phyloP scores from a whole-genome alignment of 2,329 filamentous ascomycete species.

The Colletotrichum horii region DNA sequence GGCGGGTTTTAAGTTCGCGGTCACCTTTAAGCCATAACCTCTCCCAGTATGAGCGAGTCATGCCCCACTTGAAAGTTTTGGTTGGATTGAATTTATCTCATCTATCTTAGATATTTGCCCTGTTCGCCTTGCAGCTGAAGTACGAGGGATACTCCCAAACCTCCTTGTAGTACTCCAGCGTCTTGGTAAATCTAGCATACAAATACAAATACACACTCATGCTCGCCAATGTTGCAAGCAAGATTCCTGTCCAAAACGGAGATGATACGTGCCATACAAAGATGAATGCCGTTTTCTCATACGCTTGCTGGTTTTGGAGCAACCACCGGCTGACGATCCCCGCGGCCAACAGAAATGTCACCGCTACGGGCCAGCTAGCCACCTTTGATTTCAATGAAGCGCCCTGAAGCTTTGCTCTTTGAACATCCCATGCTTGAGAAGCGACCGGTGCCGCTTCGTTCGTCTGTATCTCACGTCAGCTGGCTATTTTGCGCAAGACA shows the following conservation, averaged over 20 bases:
- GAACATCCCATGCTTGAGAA: background rate
- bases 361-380: background rate
- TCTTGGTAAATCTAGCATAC: background rate
- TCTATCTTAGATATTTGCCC: background rate
- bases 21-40: background rate
- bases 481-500: too few relatives aligned
- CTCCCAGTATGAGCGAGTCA: background rate
- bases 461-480: background rate
- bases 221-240: background rate
- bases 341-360: background rate
- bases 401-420: background rate
- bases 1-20: background rate
- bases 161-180: conserved; percentile 1
- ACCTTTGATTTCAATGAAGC: too few relatives aligned
- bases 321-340: background rate
- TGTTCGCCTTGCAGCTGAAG: background rate
- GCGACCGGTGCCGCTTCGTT: background rate
- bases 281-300: background rate
- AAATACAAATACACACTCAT: background rate
- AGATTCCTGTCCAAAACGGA: background rate
- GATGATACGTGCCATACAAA: background rate
- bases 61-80: background rate
- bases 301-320: background rate
- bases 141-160: conserved; percentile 6
- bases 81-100: background rate